phyloP scores from a whole-genome alignment of 352 stramenopile genomes.

The Phytopythium montanum region DNA sequence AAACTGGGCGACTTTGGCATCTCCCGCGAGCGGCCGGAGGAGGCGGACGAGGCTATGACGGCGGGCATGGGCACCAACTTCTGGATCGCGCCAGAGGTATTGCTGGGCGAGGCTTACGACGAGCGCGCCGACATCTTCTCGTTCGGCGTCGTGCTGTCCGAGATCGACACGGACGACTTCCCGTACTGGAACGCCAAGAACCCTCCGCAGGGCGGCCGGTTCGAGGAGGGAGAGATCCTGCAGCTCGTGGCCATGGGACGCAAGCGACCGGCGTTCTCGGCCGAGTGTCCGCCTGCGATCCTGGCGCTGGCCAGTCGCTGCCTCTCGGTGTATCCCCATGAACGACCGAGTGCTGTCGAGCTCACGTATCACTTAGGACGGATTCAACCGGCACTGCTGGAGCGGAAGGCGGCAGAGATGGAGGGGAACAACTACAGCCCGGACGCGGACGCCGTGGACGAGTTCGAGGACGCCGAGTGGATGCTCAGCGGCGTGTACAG shows the following conservation, averaged over 20 bases:
- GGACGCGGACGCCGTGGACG: slow-evolving; percentile 1
- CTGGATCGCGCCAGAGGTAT: slow-evolving; percentile 33
- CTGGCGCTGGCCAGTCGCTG: slow-evolving; percentile 27
- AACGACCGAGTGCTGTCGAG: slow-evolving; percentile 24
- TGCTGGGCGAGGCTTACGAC: slow-evolving; percentile 28
- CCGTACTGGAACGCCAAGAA: slow-evolving; percentile 31
- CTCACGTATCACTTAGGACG: slow-evolving; percentile 18
- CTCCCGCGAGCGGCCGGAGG: background rate
- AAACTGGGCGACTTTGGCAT: slow-evolving; percentile 15
- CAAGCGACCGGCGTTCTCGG: slow-evolving; percentile 28
- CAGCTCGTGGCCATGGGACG: slow-evolving; percentile 22
- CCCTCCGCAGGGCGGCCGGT: slow-evolving; percentile 10
- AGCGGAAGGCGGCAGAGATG: slow-evolving; percentile 2
- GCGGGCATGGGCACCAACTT: slow-evolving; percentile 29
- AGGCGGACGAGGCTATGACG: slow-evolving; percentile 15
- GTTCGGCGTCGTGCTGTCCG: slow-evolving; percentile 38
- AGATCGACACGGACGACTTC: slow-evolving; percentile 38
- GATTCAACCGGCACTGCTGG: background rate
- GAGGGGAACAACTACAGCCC: background rate
- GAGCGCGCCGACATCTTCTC: slow-evolving; percentile 36
- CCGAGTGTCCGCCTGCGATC: slow-evolving; percentile 21
- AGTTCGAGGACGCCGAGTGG: slow-evolving; percentile 7
- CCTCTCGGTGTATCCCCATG: slow-evolving; percentile 20
- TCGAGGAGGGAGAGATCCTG: slow-evolving; percentile 31
- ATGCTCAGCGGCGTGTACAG: slow-evolving; percentile 4